These are phyloP conservation scores for Pulveroboletus ravenelii DNA, from an alignment of 768 basidiomycete species.

Conservation along the genomic window DNA sequence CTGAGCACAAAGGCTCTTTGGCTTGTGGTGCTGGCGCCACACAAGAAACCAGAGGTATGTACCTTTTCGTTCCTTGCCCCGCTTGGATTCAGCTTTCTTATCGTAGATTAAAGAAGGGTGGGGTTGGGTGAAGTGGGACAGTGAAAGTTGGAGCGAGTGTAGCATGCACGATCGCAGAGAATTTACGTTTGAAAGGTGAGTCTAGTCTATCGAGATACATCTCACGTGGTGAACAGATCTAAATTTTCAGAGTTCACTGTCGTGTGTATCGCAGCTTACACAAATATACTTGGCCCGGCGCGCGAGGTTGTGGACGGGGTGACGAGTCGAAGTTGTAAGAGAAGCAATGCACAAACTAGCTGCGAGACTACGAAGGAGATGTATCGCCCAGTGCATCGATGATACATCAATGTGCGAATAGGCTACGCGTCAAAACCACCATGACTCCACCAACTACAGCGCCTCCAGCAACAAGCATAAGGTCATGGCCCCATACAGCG, in stretches of 20 bases:
- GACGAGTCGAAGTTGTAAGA: neutral
- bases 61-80: neutral
- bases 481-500: slow-evolving; percentile 15
- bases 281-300: slow-evolving; percentile 1
- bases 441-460: slow-evolving; percentile 27
- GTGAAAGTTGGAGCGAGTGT: slow-evolving; percentile 42
- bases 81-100: neutral
- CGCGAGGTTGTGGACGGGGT: slow-evolving; percentile 4
- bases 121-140: slow-evolving; percentile 64
- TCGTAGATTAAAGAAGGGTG: slow-evolving; percentile 58
- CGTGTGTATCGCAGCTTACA: slow-evolving; percentile 25
- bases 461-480: slow-evolving; percentile 27
- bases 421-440: slow-evolving; percentile 17
- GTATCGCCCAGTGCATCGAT: neutral
- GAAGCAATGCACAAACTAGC: neutral
- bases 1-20: slow-evolving; percentile 57
- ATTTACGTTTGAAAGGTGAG: slow-evolving; percentile 46
- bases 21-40: slow-evolving; percentile 67
- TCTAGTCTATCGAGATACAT: neutral
- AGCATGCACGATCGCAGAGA: slow-evolving; percentile 39
- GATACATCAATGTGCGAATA: slow-evolving; percentile 17
- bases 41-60: slow-evolving; percentile 69
- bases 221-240: neutral
- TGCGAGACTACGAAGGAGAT: neutral
- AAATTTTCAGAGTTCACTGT: slow-evolving; percentile 24